These are phyloP conservation scores for Eucalyptus marginata DNA, from an alignment of 345 rosid genomes.

Conservation along the genomic window DNA sequence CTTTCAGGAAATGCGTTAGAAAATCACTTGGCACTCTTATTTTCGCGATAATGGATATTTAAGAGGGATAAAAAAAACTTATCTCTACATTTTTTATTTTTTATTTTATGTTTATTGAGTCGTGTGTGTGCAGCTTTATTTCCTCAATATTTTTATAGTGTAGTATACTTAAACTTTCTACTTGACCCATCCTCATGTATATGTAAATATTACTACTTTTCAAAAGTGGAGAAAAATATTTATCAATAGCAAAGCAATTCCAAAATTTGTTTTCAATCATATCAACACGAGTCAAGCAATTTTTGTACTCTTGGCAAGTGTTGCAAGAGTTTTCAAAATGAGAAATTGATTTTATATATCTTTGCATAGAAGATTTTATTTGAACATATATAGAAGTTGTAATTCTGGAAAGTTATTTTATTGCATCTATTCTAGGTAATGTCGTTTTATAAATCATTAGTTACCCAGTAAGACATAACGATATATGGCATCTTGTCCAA, in stretches of 20 bases:
- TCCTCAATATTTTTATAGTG: background rate
- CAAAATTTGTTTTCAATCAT: background rate
- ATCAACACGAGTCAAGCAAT: background rate
- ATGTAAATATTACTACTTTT: background rate
- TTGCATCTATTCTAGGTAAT: background rate
- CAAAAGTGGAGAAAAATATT: background rate
- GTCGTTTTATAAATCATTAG: fast-evolving
- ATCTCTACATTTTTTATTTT: no score
- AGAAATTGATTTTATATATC: fast-evolving
- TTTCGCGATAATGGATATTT: no score
- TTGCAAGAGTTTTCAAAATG: background rate
- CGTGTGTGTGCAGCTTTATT: background rate
- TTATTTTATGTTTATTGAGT: no score
- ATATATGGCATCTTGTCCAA: background rate
- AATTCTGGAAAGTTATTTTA: background rate
- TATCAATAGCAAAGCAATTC: fast-evolving
- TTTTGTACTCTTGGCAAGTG: background rate
- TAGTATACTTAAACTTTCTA: background rate
- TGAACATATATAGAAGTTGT: background rate
- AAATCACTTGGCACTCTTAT: background rate
- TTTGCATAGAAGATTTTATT: background rate
- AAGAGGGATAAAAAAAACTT: background rate
- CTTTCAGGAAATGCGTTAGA: background rate
- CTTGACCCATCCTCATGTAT: background rate
- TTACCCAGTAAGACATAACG: fast-evolving